Conservation (phyloP, 2,329 filamentous ascomycete species). For the Phoma sp. region DNA sequence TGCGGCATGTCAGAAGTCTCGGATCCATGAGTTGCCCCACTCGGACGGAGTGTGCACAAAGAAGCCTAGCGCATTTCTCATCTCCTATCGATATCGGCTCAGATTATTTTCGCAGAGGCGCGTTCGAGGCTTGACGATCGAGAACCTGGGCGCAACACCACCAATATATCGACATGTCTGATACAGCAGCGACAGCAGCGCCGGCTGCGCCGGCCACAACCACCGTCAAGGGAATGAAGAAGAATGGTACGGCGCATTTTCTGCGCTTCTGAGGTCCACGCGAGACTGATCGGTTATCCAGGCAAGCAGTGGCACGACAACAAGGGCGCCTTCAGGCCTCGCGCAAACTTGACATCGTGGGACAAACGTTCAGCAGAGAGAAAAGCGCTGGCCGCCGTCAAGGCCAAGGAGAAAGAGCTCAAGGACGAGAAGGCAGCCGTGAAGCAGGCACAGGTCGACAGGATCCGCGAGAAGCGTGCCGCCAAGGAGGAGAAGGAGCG, state of each 20-base stretch:
- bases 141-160: conserved; percentile 10
- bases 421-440: conserved; percentile 84
- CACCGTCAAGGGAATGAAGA: conserved; percentile 68
- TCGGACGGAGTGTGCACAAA: conserved; percentile 11
- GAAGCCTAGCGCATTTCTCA: conserved; percentile 1
- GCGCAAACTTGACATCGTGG: conserved; percentile 77
- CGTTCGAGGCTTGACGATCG: conserved; percentile 23
- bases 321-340: conserved; percentile 85
- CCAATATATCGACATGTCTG: conserved; percentile 35
- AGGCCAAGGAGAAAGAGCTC: conserved; percentile 93
- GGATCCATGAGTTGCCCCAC: conserved; percentile 12
- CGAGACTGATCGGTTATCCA: conserved; percentile 48
- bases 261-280: background rate
- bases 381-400: conserved; percentile 74
- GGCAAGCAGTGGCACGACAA: conserved; percentile 93
- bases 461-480: conserved; percentile 82
- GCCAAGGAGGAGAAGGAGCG: conserved; percentile 92
- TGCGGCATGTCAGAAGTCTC: background rate
- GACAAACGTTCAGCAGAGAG: conserved; percentile 76
- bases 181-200: conserved; percentile 49
- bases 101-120: conserved; percentile 29
- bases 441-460: conserved; percentile 72
- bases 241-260: conserved; percentile 68
- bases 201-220: conserved; percentile 45
- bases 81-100: conserved; percentile 26